Conservation (phyloP, 805 yeast genomes). For the Candida sanyiensis region DNA sequence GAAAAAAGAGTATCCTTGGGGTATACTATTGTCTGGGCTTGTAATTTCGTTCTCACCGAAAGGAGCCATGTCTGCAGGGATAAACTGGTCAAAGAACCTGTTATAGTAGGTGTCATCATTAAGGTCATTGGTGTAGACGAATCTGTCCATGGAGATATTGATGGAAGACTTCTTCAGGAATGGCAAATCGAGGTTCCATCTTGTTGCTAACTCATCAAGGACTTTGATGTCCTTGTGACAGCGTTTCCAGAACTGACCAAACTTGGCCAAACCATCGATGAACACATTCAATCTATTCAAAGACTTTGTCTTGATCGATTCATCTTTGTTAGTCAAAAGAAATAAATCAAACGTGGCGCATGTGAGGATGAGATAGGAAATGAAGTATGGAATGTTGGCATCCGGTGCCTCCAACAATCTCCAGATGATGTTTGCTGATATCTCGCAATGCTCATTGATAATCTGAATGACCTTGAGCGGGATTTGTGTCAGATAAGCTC, state of each 20-base stretch:
- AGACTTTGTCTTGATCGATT: constrained; percentile 18
- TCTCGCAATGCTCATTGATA: constrained; percentile 23
- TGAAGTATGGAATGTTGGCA: constrained; percentile 26
- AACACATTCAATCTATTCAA: constrained; percentile 18
- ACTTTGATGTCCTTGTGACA: constrained; percentile 29
- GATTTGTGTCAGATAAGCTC: constrained; percentile 28
- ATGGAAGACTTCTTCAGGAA: constrained; percentile 2
- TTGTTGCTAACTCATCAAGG: constrained; percentile 20
- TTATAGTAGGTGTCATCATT: neutral
- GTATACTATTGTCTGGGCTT: no score
- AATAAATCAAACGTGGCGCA: constrained; percentile 31
- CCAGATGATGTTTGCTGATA: constrained; percentile 21
- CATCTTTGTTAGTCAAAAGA: constrained; percentile 25
- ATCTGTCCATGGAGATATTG: neutral
- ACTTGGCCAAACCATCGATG: constrained; percentile 22
- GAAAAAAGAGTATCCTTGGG: no score
- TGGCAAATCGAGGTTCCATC: constrained; percentile 22
- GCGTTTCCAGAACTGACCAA: constrained; percentile 27
- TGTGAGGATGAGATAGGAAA: constrained; percentile 29
- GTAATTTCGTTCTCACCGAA: neutral
- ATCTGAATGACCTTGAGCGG: constrained; percentile 26
- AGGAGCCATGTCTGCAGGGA: neutral
- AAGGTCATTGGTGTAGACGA: neutral
- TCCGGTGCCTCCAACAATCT: constrained; percentile 8
- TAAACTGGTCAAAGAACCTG: constrained; percentile 4